A percentile compares a stretch with the other conserved stretches of the same genome.
Conservation (phyloP, 495 filamentous ascomycete species). For the Tuber microsphaerosporum region DNA sequence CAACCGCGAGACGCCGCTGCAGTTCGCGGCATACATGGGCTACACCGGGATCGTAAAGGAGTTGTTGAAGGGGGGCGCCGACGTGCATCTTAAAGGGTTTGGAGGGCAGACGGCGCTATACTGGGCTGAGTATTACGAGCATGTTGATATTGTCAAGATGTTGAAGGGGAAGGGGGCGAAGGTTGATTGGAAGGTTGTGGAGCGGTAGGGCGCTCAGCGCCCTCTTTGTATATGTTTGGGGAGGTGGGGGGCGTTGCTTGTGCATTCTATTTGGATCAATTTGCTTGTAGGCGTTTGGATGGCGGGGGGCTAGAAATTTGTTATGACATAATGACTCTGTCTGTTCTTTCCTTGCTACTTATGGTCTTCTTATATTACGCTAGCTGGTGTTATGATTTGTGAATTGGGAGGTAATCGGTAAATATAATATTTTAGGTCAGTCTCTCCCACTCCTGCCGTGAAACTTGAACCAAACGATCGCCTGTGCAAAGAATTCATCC, state of each 20-base stretch:
- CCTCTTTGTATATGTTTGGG: background rate
- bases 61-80: slow-evolving; percentile 5
- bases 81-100: background rate
- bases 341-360: background rate
- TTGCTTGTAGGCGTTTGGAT: background rate
- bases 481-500: background rate
- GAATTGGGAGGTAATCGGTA: background rate
- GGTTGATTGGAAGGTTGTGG: slow-evolving; percentile 4
- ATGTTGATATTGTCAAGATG: background rate
- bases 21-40: slow-evolving; percentile 7
- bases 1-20: slow-evolving; percentile 3
- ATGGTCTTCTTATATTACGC: background rate
- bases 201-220: background rate
- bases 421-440: background rate
- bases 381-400: background rate
- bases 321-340: background rate
- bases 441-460: background rate
- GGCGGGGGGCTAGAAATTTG: background rate
- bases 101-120: slow-evolving; percentile 1
- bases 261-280: background rate
- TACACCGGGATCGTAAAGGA: slow-evolving; percentile 6
- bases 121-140: slow-evolving; percentile 8
- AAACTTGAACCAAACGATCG: background rate
- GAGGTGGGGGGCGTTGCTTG: background rate
- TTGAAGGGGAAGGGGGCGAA: background rate